Evolutionary conservation across 176 grass and related monocot species (phyloP).

Genomic region (Ensete glaucum): DNA sequence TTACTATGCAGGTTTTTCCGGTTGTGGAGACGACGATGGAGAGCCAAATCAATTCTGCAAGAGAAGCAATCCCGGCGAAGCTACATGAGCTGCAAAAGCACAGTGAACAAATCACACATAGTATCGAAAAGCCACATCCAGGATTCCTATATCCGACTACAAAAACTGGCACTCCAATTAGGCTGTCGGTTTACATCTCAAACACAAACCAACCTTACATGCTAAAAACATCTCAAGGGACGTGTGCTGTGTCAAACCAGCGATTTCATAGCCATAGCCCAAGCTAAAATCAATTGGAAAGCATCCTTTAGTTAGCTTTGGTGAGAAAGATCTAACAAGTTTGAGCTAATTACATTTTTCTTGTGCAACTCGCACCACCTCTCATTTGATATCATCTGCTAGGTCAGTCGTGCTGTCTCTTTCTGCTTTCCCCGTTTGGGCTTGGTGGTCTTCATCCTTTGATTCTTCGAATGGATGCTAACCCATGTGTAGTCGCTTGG

Average conservation of each 20-base stretch:
- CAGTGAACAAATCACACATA: not conserved
- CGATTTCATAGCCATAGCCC: not conserved
- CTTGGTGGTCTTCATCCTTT: slow-evolving; percentile 55
- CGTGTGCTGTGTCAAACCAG: not conserved
- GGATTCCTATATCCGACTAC: not conserved
- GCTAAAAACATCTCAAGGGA: not conserved
- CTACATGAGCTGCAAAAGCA: not conserved
- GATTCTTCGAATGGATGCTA: slow-evolving; percentile 45
- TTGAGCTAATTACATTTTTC: slow-evolving; percentile 6
- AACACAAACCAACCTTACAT: not conserved
- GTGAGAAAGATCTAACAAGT: not conserved
- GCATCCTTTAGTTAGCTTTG: slow-evolving; percentile 1
- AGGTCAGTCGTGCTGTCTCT: slow-evolving; percentile 15
- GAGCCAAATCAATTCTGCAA: no score
- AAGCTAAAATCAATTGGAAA: slow-evolving; percentile 1
- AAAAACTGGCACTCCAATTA: not conserved
- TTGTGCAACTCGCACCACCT: not conserved
- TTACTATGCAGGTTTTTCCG: no score
- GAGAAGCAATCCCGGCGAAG: not conserved
- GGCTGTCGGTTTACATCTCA: not conserved
- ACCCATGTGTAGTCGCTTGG: slow-evolving; percentile 82
- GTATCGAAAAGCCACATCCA: not conserved
- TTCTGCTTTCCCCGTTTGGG: slow-evolving; percentile 57
- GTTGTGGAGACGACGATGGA: no score
- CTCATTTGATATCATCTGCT: not conserved